Base-by-base conservation (phyloP, 768 basidiomycete species). In the Collybia mongolica region DNA sequence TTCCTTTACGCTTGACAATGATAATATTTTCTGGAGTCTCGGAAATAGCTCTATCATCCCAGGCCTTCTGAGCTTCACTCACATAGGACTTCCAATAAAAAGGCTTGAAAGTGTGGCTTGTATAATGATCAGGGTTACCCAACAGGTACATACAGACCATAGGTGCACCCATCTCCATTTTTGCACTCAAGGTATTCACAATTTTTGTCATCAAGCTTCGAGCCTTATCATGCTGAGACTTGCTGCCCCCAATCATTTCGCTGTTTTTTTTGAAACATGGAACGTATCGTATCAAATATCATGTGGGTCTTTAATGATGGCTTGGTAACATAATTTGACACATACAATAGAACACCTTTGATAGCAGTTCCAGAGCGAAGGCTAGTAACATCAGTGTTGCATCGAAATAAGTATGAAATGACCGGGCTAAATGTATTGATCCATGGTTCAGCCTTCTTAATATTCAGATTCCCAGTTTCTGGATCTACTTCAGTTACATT, bases 261-360 rank as follows among this genome's bases (percentile, higher is more conserved):
- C 40, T 11, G 40, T 60, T 58, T 39, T n/a, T 47, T 63, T 2
- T 55, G 32, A 53, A 66, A 63, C 8, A 68, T 53, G 9, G 24
- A 46, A 4, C 45, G 39, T 7, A 69, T 54, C 11, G 59, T 45
- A 15, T 68, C 63, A 58, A 73, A 70, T 8, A 71, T 60, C 2
- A 49, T 41, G 56, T 71, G 45, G 1, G 68, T 72, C 39, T 69
- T 72, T 6, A 72, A 29, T 1, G 48, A 22, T 2, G 53, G 26
- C 50, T 75, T 74, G 0, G 68, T 69, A 5, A 73, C 60, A 51
- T 73, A 74, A 51, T 74, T 70, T 6, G 70, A 64, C 0, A 72
- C 56, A 60, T 69, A 40, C 8, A 40, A n/a, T 9, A 40, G 17
- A 2, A 40, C 15, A 40, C 39, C 17, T 38, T 40, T 40, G 1